These are phyloP conservation scores for Acanthamoeba royreba DNA, from an alignment of 208 protist genomes.

Conservation along the genomic window DNA sequence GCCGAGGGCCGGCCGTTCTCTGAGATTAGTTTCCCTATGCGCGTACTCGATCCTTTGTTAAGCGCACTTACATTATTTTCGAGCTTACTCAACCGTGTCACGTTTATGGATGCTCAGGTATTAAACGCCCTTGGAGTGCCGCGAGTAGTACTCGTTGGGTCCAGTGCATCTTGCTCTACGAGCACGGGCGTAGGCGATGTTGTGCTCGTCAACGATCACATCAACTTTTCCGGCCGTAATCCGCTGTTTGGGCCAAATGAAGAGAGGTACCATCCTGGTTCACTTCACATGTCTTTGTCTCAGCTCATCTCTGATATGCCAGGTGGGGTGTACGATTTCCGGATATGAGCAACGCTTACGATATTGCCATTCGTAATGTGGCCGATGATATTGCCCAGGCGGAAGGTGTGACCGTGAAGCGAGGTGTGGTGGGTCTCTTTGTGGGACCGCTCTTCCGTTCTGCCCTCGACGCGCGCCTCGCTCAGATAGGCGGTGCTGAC, in stretches of 20 bases:
- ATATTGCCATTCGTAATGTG: background rate
- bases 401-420: background rate
- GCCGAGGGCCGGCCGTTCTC: background rate
- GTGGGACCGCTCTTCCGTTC: background rate
- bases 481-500: background rate
- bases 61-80: background rate
- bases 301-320: background rate
- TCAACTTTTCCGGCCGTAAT: constrained; percentile 49
- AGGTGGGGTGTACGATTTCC: constrained; percentile 42
- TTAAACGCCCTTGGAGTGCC: background rate
- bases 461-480: background rate
- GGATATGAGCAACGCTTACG: constrained; percentile 46
- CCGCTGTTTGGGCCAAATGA: constrained; percentile 53
- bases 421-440: background rate
- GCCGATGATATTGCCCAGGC: background rate
- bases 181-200: background rate
- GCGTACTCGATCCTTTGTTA: background rate
- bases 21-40: background rate
- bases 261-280: background rate
- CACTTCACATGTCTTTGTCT: too few relatives aligned
- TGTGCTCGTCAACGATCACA: constrained; percentile 27
- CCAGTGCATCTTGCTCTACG: background rate
- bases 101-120: too few relatives aligned
- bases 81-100: too few relatives aligned
- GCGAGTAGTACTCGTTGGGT: background rate